A percentile compares a stretch with the other conserved stretches of the same genome.
Evolutionary conservation across 768 basidiomycete genomes (phyloP).

Genomic region (Lactarius trivialis): DNA sequence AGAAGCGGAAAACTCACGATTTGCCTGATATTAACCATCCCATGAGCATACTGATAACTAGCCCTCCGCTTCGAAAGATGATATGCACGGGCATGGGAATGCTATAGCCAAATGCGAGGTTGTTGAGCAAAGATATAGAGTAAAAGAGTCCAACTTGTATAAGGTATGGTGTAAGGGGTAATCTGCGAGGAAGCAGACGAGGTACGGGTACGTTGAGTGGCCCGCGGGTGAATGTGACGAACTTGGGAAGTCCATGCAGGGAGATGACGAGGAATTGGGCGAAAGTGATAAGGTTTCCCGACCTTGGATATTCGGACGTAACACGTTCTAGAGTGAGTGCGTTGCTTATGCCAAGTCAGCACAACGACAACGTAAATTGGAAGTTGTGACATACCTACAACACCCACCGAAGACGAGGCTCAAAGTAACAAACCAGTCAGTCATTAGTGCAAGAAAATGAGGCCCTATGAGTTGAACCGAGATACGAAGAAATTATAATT

Average conservation of each 20-base stretch:
- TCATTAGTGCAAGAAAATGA: not conserved
- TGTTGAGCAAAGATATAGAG: constrained; percentile 75
- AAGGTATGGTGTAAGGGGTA: constrained; percentile 69
- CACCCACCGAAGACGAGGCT: constrained; percentile 85
- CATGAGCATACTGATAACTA: constrained; percentile 76
- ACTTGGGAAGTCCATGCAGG: constrained; percentile 61
- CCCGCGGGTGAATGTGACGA: constrained; percentile 33
- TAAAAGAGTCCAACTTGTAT: constrained; percentile 81
- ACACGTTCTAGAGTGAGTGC: constrained; percentile 72
- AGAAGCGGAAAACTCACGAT: constrained; percentile 38
- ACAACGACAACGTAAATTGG: not conserved
- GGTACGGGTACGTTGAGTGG: constrained; percentile 30
- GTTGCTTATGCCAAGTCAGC: constrained; percentile 42
- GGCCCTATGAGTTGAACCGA: not conserved
- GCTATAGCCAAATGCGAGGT: constrained; percentile 79
- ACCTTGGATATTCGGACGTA: constrained; percentile 57
- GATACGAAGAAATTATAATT: not conserved
- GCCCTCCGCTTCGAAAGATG: constrained; percentile 84
- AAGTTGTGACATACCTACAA: constrained; percentile 49
- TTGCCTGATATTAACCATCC: constrained; percentile 64
- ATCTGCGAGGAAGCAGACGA: constrained; percentile 51
- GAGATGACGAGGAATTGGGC: constrained; percentile 79
- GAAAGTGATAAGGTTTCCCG: constrained; percentile 82
- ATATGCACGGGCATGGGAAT: constrained; percentile 94
- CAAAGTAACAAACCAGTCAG: constrained; percentile 58